phyloP scores from a whole-genome alignment of 768 basidiomycete genomes.

The Mycena vitilis region DNA sequence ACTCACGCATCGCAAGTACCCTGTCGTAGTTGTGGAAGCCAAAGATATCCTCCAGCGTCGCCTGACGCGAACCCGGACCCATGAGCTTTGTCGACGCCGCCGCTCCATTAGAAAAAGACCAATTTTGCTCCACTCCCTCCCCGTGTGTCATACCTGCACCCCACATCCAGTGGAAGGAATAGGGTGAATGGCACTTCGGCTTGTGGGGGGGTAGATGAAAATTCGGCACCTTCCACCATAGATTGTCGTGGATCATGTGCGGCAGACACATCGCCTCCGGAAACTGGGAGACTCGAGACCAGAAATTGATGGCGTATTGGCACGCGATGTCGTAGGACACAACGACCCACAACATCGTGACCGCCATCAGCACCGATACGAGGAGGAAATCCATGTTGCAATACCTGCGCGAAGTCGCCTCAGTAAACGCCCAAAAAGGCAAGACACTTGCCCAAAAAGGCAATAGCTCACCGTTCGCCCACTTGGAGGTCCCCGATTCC shows the following conservation, averaged over 20 bases:
- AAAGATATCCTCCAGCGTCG: constrained; percentile 11
- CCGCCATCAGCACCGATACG: background rate
- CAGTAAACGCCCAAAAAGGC: background rate
- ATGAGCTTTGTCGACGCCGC: constrained; percentile 6
- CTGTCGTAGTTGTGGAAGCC: constrained; percentile 14
- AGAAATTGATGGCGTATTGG: background rate
- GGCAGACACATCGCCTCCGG: too few species aligned
- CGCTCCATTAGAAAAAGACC: constrained; percentile 10
- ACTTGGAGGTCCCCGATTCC: constrained; percentile 37
- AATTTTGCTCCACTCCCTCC: constrained; percentile 14
- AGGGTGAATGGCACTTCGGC: constrained; percentile 4
- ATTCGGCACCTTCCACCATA: constrained; percentile 31
- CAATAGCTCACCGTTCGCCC: constrained; percentile 31
- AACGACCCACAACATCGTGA: background rate
- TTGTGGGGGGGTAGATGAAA: constrained; percentile 17
- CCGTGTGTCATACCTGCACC: constrained; percentile 9
- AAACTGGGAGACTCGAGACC: background rate
- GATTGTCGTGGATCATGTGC: background rate
- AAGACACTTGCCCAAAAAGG: too few species aligned
- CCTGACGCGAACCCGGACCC: constrained; percentile 3
- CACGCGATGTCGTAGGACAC: constrained; percentile 5
- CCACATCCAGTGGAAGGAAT: constrained; percentile 7
- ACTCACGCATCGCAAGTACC: background rate
- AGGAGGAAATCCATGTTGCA: background rate
- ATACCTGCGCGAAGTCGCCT: background rate